phyloP scores from a whole-genome alignment of 2,329 filamentous ascomycete species.

The Penicillium sp. region DNA sequence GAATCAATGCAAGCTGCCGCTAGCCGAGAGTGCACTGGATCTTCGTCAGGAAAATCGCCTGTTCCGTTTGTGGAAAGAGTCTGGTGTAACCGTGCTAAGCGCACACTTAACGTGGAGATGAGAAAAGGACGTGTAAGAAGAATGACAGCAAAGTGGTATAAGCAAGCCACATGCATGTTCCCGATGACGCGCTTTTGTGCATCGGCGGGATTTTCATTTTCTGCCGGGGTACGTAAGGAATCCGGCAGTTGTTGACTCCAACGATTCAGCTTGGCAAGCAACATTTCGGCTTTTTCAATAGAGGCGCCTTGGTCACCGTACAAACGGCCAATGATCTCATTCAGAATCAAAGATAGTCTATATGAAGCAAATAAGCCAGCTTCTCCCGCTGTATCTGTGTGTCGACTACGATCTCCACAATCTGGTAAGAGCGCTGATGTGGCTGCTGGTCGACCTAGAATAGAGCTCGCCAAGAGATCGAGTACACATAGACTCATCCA shows the following conservation, averaged over 20 bases:
- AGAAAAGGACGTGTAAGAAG: constrained; percentile 58
- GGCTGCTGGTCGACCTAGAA: constrained; percentile 47
- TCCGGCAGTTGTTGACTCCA: constrained; percentile 50
- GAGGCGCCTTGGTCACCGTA: constrained; percentile 42
- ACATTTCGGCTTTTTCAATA: constrained; percentile 37
- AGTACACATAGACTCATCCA: constrained; percentile 52
- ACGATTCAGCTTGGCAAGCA: constrained; percentile 44
- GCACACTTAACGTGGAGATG: constrained; percentile 50
- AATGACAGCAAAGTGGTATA: constrained; percentile 61
- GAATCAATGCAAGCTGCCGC: constrained; percentile 58
- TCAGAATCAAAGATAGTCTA: constrained; percentile 45
- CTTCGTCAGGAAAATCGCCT: constrained; percentile 22
- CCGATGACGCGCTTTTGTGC: constrained; percentile 44
- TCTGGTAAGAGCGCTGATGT: constrained; percentile 29
- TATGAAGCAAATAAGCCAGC: constrained; percentile 44
- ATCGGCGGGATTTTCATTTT: constrained; percentile 15
- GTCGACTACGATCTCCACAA: constrained; percentile 19
- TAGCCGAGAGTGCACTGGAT: constrained; percentile 37
- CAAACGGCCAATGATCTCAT: constrained; percentile 45
- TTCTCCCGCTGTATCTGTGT: constrained; percentile 7
- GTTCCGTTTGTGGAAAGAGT: constrained; percentile 20
- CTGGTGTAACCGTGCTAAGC: constrained; percentile 28
- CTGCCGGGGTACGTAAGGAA: constrained; percentile 24
- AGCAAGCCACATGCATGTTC: constrained; percentile 56
- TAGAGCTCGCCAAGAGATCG: constrained; percentile 50